Evolutionary conservation across 108 stramenopile species (phyloP), one percentile per base, ranked within the genome.

Genomic region (Nannochloropsis gaditana): DNA sequence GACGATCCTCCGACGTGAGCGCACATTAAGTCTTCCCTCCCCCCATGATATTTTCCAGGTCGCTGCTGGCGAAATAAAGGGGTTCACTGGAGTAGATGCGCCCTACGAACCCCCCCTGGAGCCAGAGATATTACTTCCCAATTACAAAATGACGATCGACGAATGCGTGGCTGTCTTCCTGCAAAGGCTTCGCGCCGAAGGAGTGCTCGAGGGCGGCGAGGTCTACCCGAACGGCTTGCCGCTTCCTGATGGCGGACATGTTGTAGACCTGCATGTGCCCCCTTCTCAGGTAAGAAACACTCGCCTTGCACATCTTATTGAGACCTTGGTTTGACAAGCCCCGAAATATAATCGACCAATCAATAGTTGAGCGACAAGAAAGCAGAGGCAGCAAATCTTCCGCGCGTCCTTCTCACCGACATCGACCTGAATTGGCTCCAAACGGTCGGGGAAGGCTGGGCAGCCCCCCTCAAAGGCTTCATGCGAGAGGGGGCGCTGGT

Each of bases 31-130:
- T 31, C 31, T 31, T 31, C 31, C 31, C 31, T 31, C 31, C 31
- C 89, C 45, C 59, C 6, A 50, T 50, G 47, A 50, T 31, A 50
- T 73, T n/a, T 73, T 73, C 59, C 90, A 94, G 91, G 96, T 95
- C 17, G 87, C 92, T 81, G 91, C 92, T 41, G 98, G 98, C 79
- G 95, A 97, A 86, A 85, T 99, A 84, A 96, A 96, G 91, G 94
- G 95, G 86, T 99, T 99, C 90, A 99, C 98, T 19, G 97, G 98
- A 84, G 96, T 97, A 84, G 97, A 97, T 88, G 98, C 96, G 87
- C 98, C 97, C 17, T 99, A 99, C 89, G 97, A 99, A 87, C 95
- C 94, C 80, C 98, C 98, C 9, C 79, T 94, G 21, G 43, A 92
- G 21, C 92, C 97, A 11, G 97, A 98, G 88, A 94, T 98, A 50